phyloP scores from a whole-genome alignment of 2,329 filamentous ascomycete genomes.

The Penicillium fuscoglaucum region DNA sequence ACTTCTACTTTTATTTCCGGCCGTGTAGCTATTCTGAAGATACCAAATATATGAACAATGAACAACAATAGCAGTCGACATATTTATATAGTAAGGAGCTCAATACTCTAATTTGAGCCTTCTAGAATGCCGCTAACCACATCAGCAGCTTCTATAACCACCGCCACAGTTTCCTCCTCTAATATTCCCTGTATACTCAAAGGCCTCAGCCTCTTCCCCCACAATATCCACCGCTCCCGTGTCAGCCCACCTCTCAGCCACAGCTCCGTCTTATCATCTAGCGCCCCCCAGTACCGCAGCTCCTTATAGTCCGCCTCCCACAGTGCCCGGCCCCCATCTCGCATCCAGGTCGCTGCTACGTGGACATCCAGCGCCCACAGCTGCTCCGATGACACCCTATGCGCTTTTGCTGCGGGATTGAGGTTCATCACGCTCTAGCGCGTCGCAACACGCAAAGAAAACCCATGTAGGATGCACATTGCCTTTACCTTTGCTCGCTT shows the following conservation, averaged over 20 bases:
- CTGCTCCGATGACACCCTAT: background rate
- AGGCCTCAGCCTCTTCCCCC: background rate
- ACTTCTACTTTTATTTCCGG: slow-evolving; percentile 12
- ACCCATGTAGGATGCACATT: background rate
- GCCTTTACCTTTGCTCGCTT: background rate
- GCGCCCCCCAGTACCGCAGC: background rate
- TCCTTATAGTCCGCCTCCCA: background rate
- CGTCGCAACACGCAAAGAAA: background rate
- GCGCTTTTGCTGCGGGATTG: background rate
- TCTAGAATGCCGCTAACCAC: background rate
- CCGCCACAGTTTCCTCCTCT: background rate
- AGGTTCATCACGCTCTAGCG: background rate
- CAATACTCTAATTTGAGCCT: background rate
- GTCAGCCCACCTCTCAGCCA: background rate
- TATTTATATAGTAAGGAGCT: background rate
- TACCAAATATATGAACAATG: slow-evolving; percentile 23
- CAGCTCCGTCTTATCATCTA: background rate
- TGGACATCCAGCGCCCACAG: background rate
- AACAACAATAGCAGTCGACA: background rate
- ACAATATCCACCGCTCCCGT: background rate
- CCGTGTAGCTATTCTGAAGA: slow-evolving; percentile 27
- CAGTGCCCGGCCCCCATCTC: background rate
- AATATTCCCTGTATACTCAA: background rate
- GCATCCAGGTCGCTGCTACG: background rate
- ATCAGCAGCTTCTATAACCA: background rate